phyloP scores from a whole-genome alignment of 2,329 filamentous ascomycete species.

The Fusarium oxysporum region DNA sequence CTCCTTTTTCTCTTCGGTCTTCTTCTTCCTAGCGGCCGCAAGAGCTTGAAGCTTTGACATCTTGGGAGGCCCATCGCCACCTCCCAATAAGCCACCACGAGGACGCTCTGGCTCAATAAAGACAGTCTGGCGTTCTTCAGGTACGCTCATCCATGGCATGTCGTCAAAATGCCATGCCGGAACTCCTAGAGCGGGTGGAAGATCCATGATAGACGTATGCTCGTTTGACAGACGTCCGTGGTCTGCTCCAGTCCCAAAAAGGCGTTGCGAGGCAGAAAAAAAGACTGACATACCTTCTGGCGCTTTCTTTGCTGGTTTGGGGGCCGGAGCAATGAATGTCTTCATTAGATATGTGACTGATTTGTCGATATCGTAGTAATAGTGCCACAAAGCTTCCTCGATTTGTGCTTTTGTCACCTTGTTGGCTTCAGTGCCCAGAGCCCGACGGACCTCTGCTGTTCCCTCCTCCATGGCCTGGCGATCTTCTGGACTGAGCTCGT shows the following conservation, averaged over 20 bases:
- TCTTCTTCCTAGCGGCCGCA: constrained; percentile 87
- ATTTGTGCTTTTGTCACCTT: constrained; percentile 75
- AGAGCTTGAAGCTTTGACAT: constrained; percentile 92
- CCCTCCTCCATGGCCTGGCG: constrained; percentile 68
- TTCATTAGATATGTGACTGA: constrained; percentile 82
- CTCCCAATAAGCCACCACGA: constrained; percentile 80
- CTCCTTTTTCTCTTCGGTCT: constrained; percentile 72
- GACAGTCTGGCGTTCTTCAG: constrained; percentile 71
- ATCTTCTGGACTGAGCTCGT: constrained; percentile 62
- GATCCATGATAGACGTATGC: constrained; percentile 20
- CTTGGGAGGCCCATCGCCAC: constrained; percentile 73
- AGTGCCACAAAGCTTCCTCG: constrained; percentile 92
- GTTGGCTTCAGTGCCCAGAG: constrained; percentile 69
- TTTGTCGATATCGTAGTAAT: constrained; percentile 93
- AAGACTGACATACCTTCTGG: constrained; percentile 58
- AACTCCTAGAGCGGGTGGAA: constrained; percentile 38
- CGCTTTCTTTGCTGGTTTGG: constrained; percentile 57
- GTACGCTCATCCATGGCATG: constrained; percentile 85
- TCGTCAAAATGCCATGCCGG: constrained; percentile 78
- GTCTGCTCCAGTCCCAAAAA: constrained; percentile 50
- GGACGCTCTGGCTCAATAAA: constrained; percentile 69
- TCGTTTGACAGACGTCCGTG: constrained; percentile 35
- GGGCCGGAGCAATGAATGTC: constrained; percentile 64
- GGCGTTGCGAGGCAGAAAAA: constrained; percentile 46
- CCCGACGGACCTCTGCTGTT: constrained; percentile 73